phyloP scores from a whole-genome alignment of 2,329 filamentous ascomycete genomes.

The Colletotrichum plurivorum region DNA sequence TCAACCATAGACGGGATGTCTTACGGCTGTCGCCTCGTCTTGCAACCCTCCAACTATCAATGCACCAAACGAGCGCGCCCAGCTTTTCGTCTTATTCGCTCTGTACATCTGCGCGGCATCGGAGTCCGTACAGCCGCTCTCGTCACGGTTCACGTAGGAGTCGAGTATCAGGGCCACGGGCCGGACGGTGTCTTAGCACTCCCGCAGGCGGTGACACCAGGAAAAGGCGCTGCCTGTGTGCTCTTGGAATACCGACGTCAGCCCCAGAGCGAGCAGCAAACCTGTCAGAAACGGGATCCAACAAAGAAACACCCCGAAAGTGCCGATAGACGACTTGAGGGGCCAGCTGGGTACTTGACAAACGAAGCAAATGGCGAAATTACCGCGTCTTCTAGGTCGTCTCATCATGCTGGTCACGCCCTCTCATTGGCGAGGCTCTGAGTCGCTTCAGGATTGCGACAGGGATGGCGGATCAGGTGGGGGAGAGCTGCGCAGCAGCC shows the following conservation, averaged over 20 bases:
- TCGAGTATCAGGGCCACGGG: not conserved
- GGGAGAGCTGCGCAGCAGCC: not conserved
- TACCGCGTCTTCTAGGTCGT: conserved; percentile 25
- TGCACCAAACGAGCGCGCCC: not conserved
- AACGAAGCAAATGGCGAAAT: conserved; percentile 35
- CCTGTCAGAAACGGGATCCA: conserved; percentile 6
- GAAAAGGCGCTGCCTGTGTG: not conserved
- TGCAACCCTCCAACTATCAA: not conserved
- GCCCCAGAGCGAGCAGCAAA: not conserved
- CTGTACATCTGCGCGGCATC: conserved; percentile 1
- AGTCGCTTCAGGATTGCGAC: conserved; percentile 17
- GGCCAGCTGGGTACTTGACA: conserved; percentile 9
- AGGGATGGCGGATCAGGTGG: conserved; percentile 15
- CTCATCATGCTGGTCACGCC: conserved; percentile 12
- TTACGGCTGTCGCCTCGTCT: conserved; percentile 1
- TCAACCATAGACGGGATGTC: not conserved
- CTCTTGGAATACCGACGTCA: conserved; percentile 10
- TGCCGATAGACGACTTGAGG: conserved; percentile 19
- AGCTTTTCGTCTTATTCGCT: conserved; percentile 1
- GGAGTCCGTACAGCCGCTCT: not conserved
- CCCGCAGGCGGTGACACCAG: too few species aligned
- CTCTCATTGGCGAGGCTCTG: conserved; percentile 32
- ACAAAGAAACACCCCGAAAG: conserved; percentile 26
- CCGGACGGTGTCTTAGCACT: not conserved
- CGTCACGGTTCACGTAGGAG: conserved; percentile 6